These are phyloP conservation scores for Talaromyces funiculosus DNA, from an alignment of 2,329 filamentous ascomycete genomes.

Conservation along the genomic window DNA sequence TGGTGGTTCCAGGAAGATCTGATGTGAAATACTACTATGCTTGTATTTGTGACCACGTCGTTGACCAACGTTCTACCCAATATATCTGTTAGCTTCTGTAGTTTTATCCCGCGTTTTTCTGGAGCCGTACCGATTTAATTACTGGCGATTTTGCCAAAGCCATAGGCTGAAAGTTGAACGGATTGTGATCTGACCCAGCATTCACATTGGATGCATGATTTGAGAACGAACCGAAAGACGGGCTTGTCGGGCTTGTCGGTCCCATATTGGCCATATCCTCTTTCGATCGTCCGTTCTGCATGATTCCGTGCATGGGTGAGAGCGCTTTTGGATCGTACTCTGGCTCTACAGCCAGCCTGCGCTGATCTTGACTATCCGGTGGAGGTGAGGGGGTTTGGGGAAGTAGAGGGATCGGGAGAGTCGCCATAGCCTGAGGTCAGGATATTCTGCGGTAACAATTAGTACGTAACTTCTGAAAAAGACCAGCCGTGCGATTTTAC, in stretches of 20 bases:
- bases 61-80: conserved; percentile 71
- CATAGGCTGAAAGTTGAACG: conserved; percentile 93
- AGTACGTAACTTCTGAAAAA: background rate
- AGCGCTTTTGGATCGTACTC: conserved; percentile 43
- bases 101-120: background rate
- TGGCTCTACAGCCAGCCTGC: conserved; percentile 21
- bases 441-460: background rate
- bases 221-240: conserved; percentile 32
- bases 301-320: conserved; percentile 41
- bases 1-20: conserved; percentile 92
- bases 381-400: conserved; percentile 62
- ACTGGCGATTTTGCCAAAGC: conserved; percentile 68
- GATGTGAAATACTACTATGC: conserved; percentile 90
- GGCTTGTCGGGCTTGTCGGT: conserved; percentile 25
- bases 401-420: conserved; percentile 53
- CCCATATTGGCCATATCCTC: background rate
- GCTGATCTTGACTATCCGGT: conserved; percentile 40
- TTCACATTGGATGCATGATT: conserved; percentile 20
- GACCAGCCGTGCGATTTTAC: background rate
- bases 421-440: conserved; percentile 44
- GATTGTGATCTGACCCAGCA: conserved; percentile 39
- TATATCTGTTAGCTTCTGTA: conserved; percentile 17
- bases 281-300: conserved; percentile 12
- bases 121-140: conserved; percentile 60
- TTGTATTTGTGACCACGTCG: conserved; percentile 96